Conservation (phyloP, 176 grass and related monocot genomes). For the Triticum aestivum region IWGSC_CS_RefSeq_v2.1 NC_057810.1:510732891-510733390, state of each 20-base stretch:
- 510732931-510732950: too few species aligned
- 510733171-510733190: neutral
- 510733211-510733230: neutral
- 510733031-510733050: neutral
- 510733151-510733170: neutral
- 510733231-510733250: neutral
- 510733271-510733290: neutral
- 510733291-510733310: neutral
- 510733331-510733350: neutral
- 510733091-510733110: neutral
- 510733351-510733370: neutral
- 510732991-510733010: too few species aligned
- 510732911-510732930: too few species aligned
- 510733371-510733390: neutral
- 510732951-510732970: too few species aligned
- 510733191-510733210: neutral
- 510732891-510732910: too few species aligned
- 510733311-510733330: neutral
- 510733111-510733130: neutral
- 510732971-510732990: too few species aligned
- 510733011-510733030: too few species aligned
- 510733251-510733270: neutral
- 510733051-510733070: neutral
- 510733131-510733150: neutral
- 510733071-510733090: neutral